phyloP scores from a whole-genome alignment of 2,329 filamentous ascomycete species.

The Pseudocercospora fijiensis region DNA sequence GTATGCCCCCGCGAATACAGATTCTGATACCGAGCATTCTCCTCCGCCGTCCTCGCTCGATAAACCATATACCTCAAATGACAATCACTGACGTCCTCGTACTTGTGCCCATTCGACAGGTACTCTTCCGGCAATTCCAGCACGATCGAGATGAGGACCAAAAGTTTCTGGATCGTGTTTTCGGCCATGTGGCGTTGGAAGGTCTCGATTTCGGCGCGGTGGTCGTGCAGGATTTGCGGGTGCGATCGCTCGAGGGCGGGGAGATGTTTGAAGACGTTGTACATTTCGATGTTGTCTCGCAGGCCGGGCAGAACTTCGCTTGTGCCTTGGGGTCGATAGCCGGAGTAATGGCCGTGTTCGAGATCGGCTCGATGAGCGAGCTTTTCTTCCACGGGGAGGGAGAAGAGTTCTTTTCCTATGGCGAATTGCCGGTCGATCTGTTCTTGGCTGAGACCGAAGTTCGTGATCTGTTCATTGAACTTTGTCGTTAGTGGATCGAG shows the following conservation, averaged over 20 bases:
- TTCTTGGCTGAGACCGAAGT: constrained; percentile 62
- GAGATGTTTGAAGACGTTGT: constrained; percentile 57
- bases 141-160: constrained; percentile 61
- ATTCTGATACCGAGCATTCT: constrained; percentile 34
- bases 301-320: constrained; percentile 26
- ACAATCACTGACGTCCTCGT: constrained; percentile 49
- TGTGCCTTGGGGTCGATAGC: constrained; percentile 31
- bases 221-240: constrained; percentile 43
- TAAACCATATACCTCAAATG: constrained; percentile 37
- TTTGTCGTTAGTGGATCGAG: constrained; percentile 8
- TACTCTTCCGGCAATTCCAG: constrained; percentile 61
- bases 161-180: constrained; percentile 57
- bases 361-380: constrained; percentile 51
- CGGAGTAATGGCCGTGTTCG: constrained; percentile 36
- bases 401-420: constrained; percentile 59
- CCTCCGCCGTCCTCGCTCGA: constrained; percentile 31
- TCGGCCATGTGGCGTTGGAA: constrained; percentile 55
- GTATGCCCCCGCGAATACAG: constrained; percentile 42
- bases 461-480: constrained; percentile 43
- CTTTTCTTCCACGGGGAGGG: constrained; percentile 59
- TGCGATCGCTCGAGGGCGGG: constrained; percentile 30
- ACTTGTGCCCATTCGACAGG: constrained; percentile 57
- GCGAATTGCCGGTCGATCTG: constrained; percentile 62
- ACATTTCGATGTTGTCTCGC: constrained; percentile 59
- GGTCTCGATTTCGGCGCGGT: constrained; percentile 56